phyloP scores from a whole-genome alignment of 768 basidiomycete genomes.

The Tulasnella sp. region DNA sequence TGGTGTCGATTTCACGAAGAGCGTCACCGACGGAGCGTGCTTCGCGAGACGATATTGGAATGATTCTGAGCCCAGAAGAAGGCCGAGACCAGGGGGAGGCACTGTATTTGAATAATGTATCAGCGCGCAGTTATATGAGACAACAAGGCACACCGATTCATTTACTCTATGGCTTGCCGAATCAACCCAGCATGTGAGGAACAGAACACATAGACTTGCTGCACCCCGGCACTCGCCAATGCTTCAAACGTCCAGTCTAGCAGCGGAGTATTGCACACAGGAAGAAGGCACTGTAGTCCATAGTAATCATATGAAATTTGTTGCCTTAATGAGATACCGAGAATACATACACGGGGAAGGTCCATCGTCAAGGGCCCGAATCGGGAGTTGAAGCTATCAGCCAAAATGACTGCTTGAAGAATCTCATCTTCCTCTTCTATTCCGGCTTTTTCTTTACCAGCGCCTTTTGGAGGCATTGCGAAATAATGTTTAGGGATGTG shows the following conservation, averaged over 20 bases:
- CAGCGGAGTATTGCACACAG: slow-evolving; percentile 90
- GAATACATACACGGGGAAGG: slow-evolving; percentile 74
- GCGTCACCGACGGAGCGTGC: slow-evolving; percentile 90
- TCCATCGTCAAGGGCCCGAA: slow-evolving; percentile 88
- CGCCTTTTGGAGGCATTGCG: slow-evolving; percentile 67
- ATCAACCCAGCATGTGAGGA: slow-evolving; percentile 87
- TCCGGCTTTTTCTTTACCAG: slow-evolving; percentile 65
- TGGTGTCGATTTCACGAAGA: slow-evolving; percentile 90
- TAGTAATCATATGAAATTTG: neutral
- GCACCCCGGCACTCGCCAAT: slow-evolving; percentile 90
- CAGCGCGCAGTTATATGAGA: neutral
- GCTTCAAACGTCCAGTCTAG: slow-evolving; percentile 97
- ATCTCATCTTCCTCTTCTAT: slow-evolving; percentile 77
- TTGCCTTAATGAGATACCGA: neutral
- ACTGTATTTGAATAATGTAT: slow-evolving; percentile 46
- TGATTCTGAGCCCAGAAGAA: slow-evolving; percentile 76
- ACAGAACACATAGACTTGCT: slow-evolving; percentile 95
- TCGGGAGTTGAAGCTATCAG: slow-evolving; percentile 94
- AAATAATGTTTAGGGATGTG: neutral
- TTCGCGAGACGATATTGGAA: slow-evolving; percentile 81
- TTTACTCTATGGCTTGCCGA: slow-evolving; percentile 81
- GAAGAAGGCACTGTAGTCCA: slow-evolving; percentile 74
- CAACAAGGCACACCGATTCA: slow-evolving; percentile 24
- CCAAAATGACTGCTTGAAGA: slow-evolving; percentile 91
- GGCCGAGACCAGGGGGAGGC: slow-evolving; percentile 86